Base-by-base conservation (phyloP, 208 protist genomes). In the Leishmania tarentolae region DNA sequence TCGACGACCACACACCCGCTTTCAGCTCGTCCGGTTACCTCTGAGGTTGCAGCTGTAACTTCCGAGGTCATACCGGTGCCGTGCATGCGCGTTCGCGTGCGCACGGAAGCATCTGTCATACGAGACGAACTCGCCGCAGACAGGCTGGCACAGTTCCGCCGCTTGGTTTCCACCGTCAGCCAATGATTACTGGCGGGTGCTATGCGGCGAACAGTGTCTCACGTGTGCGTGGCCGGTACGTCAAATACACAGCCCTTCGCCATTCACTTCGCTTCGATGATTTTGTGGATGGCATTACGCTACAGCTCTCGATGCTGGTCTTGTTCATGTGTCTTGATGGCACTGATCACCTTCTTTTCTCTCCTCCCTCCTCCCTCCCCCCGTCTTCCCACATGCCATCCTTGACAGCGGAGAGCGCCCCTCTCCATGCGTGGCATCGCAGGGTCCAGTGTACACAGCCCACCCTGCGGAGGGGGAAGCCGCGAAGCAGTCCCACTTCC, bases 71-170 rank as follows among this genome's bases (percentile, higher is more conserved):
- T 47, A 21, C 59, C 63, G 8, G 50, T 61, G 46, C 57, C 42
- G 46, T 63, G n/a, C 46, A 73, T 71, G 61, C 76, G 63, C 7
- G 57, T 24, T 63, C 59, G 35, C 4, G 76, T 79, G 61, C 57
- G 63, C 53, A 61, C 28, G 76, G 37, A 21, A 24, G 44, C 15
- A 35, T 79, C 61, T 31, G 47, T 79, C 46, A 47, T 79, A 47
- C 61, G 44, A 35, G 76, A 79, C 19, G 76, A 52, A 6, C 50
- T 79, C n/a, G 76, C 63, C 19, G 61, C 63, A 9, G 76, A 79
- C 63, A 70, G 28, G 7, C 44, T 52, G 44, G n/a, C 19, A 7
- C 46, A 59, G 57, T 28, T 72, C 19, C 7, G 9, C 3, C 63
- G 76, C 42, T 52, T n/a, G 3, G 28, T 73, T 7, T 72, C 31